Conservation (phyloP, 2,329 filamentous ascomycete species). For the Sphaceloma murrayae region DNA sequence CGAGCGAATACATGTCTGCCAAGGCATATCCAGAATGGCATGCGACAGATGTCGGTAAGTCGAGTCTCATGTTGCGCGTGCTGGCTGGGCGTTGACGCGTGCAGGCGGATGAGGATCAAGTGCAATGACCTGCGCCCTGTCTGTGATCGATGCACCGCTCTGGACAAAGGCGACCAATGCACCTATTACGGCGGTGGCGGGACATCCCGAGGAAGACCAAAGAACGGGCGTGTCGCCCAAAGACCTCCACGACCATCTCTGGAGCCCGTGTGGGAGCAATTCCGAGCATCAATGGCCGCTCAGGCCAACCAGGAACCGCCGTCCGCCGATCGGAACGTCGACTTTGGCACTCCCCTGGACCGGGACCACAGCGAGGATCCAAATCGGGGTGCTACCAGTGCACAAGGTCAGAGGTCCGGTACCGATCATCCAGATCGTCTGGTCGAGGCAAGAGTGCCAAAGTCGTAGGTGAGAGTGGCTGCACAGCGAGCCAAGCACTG, state of each 20-base stretch:
- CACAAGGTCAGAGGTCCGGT: background rate
- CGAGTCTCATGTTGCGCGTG: background rate
- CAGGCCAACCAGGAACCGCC: no score
- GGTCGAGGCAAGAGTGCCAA: constrained; percentile 7
- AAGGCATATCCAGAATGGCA: constrained; percentile 2
- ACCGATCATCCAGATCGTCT: constrained; percentile 2
- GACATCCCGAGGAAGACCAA: background rate
- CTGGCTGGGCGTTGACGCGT: background rate
- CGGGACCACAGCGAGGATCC: background rate
- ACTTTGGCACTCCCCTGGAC: background rate
- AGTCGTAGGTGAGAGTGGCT: background rate
- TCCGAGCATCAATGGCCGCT: background rate
- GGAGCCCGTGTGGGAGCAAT: background rate
- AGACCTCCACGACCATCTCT: background rate
- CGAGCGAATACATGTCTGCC: no score
- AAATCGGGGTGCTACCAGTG: background rate
- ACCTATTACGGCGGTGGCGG: constrained; percentile 7
- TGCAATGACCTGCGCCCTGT: constrained; percentile 10
- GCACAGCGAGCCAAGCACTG: background rate
- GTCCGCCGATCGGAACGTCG: no score
- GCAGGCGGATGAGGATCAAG: constrained; percentile 1
- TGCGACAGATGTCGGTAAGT: constrained; percentile 14
- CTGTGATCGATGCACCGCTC: background rate
- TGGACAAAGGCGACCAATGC: background rate
- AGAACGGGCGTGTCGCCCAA: background rate